Evolutionary conservation across 2,329 filamentous ascomycete genomes (phyloP).

Genomic region (Talaromyces amestolkiae): DNA sequence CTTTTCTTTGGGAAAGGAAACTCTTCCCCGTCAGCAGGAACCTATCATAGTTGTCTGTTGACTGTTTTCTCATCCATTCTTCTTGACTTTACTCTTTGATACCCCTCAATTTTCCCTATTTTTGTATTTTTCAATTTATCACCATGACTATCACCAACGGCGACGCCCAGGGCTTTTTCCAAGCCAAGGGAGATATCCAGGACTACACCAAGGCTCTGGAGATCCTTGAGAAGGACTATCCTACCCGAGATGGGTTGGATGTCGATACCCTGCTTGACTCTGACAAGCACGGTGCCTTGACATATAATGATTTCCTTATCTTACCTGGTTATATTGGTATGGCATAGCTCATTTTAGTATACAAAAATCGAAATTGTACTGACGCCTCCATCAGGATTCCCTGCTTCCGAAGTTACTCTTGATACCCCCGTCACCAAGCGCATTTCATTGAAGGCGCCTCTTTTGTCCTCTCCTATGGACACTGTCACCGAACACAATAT

Average conservation of each 20-base stretch:
- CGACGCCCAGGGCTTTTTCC: slow-evolving; percentile 50
- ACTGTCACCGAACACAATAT: slow-evolving; percentile 99
- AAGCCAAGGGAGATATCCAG: slow-evolving; percentile 57
- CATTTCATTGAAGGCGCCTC: slow-evolving; percentile 92
- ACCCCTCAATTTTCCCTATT: slow-evolving; percentile 21
- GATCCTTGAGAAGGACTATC: slow-evolving; percentile 73
- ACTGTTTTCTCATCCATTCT: slow-evolving; percentile 38
- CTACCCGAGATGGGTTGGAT: slow-evolving; percentile 78
- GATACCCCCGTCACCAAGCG: slow-evolving; percentile 93
- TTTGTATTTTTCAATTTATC: slow-evolving; percentile 24
- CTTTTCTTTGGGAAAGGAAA: slow-evolving; percentile 56
- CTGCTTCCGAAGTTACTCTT: slow-evolving; percentile 81
- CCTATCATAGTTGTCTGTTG: slow-evolving; percentile 46
- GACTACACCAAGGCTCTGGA: slow-evolving; percentile 76
- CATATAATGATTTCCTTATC: slow-evolving; percentile 98
- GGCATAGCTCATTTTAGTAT: slow-evolving; percentile 21
- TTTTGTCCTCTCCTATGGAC: slow-evolving; percentile 98
- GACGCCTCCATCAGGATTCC: slow-evolving; percentile 61
- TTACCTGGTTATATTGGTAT: slow-evolving; percentile 92
- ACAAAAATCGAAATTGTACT: slow-evolving; percentile 15
- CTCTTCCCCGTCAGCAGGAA: slow-evolving; percentile 60
- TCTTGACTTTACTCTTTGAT: slow-evolving; percentile 20
- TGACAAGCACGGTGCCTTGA: slow-evolving; percentile 85
- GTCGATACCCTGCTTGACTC: slow-evolving; percentile 86
- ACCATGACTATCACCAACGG: slow-evolving; percentile 73